These are phyloP conservation scores for Hymenoscyphus fraxineus DNA, from an alignment of 2,329 filamentous ascomycete species.

Conservation along the genomic window DNA sequence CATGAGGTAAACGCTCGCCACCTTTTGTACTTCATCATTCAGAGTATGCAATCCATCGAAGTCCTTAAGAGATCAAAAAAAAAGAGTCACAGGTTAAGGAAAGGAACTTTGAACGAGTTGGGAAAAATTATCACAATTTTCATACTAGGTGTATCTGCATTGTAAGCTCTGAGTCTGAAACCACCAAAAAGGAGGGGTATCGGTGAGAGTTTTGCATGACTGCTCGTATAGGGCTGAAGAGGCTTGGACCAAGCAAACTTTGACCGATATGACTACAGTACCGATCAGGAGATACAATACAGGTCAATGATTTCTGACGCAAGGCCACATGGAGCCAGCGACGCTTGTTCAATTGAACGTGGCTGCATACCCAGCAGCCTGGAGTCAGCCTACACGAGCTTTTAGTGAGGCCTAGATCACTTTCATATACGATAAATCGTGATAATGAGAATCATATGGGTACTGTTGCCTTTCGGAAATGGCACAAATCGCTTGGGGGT, in stretches of 20 bases:
- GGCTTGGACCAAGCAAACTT: neutral
- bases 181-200: neutral
- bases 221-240: neutral
- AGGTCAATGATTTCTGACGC: neutral
- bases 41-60: neutral
- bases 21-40: neutral
- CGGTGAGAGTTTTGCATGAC: neutral
- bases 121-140: neutral
- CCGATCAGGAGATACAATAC: neutral
- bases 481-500: neutral
- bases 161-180: conserved; percentile 1
- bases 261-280: neutral
- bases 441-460: neutral
- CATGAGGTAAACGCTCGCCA: neutral
- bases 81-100: neutral
- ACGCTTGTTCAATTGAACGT: neutral
- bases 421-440: neutral
- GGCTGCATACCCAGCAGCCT: neutral
- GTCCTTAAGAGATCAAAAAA: neutral
- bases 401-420: neutral
- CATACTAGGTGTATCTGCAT: neutral
- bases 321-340: neutral
- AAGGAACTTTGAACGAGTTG: neutral
- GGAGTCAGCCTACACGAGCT: neutral
- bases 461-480: neutral